A percentile compares a stretch with the other conserved stretches of the same genome.
These are phyloP conservation scores for Letharia lupina DNA, from an alignment of 495 filamentous ascomycete species.

Conservation along the genomic window DNA sequence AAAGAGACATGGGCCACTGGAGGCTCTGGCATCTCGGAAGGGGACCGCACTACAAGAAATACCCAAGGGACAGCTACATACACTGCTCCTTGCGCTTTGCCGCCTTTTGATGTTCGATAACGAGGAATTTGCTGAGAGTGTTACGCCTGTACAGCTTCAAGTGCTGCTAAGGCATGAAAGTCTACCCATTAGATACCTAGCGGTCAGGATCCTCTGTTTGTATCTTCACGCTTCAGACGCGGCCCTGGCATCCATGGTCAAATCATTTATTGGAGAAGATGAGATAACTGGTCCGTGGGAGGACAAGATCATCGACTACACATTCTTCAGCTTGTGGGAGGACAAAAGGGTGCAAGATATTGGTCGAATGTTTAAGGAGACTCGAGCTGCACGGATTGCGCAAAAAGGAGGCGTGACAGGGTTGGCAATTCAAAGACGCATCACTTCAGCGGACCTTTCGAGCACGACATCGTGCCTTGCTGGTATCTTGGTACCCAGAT, in stretches of 20 bases:
- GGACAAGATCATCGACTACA: slow-evolving; percentile 68
- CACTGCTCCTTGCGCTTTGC: slow-evolving; percentile 59
- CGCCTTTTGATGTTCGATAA: slow-evolving; percentile 69
- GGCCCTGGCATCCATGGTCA: slow-evolving; percentile 61
- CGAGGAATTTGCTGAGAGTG: slow-evolving; percentile 49
- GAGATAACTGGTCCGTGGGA: slow-evolving; percentile 65
- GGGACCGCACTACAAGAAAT: slow-evolving; percentile 35
- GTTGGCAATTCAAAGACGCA: slow-evolving; percentile 28
- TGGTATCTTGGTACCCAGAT: slow-evolving; percentile 59
- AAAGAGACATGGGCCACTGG: slow-evolving; percentile 9
- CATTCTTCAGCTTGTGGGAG: slow-evolving; percentile 76
- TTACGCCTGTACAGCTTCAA: slow-evolving; percentile 59
- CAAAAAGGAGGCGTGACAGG: slow-evolving; percentile 20
- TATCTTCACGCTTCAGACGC: slow-evolving; percentile 75
- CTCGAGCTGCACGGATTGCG: slow-evolving; percentile 24
- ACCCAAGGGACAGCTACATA: slow-evolving; percentile 31
- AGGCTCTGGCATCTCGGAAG: slow-evolving; percentile 33
- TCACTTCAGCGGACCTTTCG: slow-evolving; percentile 39
- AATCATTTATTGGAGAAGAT: slow-evolving; percentile 51
- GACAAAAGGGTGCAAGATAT: slow-evolving; percentile 44
- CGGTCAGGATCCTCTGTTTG: slow-evolving; percentile 67
- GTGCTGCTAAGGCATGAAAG: slow-evolving; percentile 54
- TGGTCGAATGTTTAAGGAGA: slow-evolving; percentile 33
- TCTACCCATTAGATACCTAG: slow-evolving; percentile 62
- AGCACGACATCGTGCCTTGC: slow-evolving; percentile 46